These are phyloP conservation scores for Narthecium ossifragum DNA, from an alignment of 106 monocot genomes.

Conservation along the genomic window DNA sequence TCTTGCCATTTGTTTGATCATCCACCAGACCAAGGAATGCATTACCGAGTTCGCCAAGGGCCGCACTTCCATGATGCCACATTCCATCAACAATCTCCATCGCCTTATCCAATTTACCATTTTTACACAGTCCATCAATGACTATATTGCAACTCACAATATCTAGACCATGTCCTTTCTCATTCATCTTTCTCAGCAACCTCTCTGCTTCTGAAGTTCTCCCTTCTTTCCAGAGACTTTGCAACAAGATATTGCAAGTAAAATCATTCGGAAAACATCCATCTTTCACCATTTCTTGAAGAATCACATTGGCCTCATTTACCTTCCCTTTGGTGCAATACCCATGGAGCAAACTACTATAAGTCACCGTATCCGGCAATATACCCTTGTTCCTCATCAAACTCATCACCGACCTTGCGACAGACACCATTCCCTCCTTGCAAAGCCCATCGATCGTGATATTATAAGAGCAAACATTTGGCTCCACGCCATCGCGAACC, in stretches of 20 bases:
- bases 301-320: conserved; percentile 44
- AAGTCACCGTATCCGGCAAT: conserved; percentile 62
- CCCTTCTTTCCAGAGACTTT: conserved; percentile 88
- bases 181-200: conserved; percentile 76
- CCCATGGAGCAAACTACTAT: conserved; percentile 65
- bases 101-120: conserved; percentile 79
- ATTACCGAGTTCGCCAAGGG: conserved; percentile 69
- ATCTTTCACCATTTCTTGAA: conserved; percentile 64
- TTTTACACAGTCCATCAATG: conserved; percentile 71
- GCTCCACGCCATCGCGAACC: conserved; percentile 32
- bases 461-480: conserved; percentile 68
- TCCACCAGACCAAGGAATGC: conserved; percentile 59
- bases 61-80: conserved; percentile 88
- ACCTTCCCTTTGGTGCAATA: conserved; percentile 68
- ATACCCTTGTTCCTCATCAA: conserved; percentile 63
- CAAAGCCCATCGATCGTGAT: conserved; percentile 80
- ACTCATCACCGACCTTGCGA: conserved; percentile 47
- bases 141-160: conserved; percentile 81
- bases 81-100: conserved; percentile 71
- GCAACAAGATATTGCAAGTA: conserved; percentile 82
- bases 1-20: conserved; percentile 19
- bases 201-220: conserved; percentile 62
- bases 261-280: conserved; percentile 62
- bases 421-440: conserved; percentile 60
- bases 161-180: conserved; percentile 66